Percentiles rank a stretch among this genome's conserved stretches.
Evolutionary conservation across 2,329 filamentous ascomycete genomes (phyloP).

Genomic region (Colletotrichum sp.): DNA sequence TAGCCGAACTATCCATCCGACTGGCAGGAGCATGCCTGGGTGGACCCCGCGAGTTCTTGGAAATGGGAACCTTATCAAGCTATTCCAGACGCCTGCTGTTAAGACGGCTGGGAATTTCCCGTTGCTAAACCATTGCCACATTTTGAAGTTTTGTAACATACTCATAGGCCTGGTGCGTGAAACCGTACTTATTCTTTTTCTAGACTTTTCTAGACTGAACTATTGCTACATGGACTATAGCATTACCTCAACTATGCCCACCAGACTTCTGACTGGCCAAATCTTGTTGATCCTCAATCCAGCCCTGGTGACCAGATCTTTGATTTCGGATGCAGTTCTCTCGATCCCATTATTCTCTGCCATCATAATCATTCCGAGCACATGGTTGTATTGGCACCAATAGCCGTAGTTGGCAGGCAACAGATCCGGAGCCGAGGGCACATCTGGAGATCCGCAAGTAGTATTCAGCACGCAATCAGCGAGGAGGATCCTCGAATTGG

Average conservation of each 20-base stretch:
- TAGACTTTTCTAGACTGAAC: neutral
- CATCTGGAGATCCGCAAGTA: constrained; percentile 30
- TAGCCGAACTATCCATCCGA: neutral
- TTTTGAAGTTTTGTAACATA: neutral
- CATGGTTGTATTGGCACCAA: constrained; percentile 33
- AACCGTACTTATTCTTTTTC: neutral
- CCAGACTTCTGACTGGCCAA: constrained; percentile 34
- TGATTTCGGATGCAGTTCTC: constrained; percentile 35
- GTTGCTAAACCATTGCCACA: neutral
- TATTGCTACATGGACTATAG: neutral
- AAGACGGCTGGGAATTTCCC: neutral
- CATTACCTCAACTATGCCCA: constrained; percentile 30
- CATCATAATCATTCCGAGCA: constrained; percentile 37
- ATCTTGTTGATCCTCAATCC: constrained; percentile 34
- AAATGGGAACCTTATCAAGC: neutral
- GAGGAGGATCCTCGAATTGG: constrained; percentile 23
- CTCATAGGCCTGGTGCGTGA: neutral
- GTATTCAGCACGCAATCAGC: constrained; percentile 41
- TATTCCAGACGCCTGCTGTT: neutral
- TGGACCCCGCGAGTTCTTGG: neutral
- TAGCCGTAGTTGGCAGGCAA: constrained; percentile 40
- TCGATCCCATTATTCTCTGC: constrained; percentile 40
- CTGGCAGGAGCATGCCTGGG: neutral
- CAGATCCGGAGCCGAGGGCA: constrained; percentile 31
- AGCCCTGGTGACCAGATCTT: constrained; percentile 28